phyloP scores from a whole-genome alignment of 306 rosid species.

The Cicer bijugum region DNA sequence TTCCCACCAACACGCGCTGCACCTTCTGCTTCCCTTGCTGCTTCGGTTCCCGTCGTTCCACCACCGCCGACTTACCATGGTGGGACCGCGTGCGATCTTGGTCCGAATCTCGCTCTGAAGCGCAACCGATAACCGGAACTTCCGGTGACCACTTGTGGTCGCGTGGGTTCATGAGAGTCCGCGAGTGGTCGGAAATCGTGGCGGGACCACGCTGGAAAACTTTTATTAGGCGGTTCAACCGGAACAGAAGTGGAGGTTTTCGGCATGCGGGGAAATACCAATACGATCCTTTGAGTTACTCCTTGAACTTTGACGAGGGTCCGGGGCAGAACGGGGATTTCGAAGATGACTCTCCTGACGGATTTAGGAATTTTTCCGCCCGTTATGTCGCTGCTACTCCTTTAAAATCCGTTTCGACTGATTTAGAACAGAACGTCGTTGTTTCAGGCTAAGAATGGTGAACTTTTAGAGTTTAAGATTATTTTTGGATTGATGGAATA shows the following conservation, averaged over 20 bases:
- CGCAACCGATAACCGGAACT: not conserved
- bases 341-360: conserved; percentile 50
- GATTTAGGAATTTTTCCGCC: conserved; percentile 65
- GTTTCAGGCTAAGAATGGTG: conserved; percentile 45
- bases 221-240: conserved; percentile 75
- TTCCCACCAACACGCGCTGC: conserved; percentile 53
- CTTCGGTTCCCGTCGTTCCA: conserved; percentile 52
- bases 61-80: conserved; percentile 57
- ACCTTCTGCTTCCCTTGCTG: conserved; percentile 73
- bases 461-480: not conserved
- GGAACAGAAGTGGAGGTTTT: conserved; percentile 53
- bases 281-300: conserved; percentile 90
- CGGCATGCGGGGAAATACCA: conserved; percentile 71
- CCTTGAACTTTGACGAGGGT: conserved; percentile 90
- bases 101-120: conserved; percentile 8
- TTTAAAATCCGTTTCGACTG: conserved; percentile 32
- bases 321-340: conserved; percentile 53
- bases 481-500: too few relatives aligned
- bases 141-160: conserved; percentile 65
- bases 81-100: conserved; percentile 65
- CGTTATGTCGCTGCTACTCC: conserved; percentile 63
- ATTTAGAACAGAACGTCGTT: conserved; percentile 45
- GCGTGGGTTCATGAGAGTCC: conserved; percentile 63
- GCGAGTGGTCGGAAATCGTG: conserved; percentile 91
- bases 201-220: conserved; percentile 99